These are phyloP conservation scores for Hortiboletus flavorubellus DNA, from an alignment of 768 basidiomycete species.

Conservation along the genomic window DNA sequence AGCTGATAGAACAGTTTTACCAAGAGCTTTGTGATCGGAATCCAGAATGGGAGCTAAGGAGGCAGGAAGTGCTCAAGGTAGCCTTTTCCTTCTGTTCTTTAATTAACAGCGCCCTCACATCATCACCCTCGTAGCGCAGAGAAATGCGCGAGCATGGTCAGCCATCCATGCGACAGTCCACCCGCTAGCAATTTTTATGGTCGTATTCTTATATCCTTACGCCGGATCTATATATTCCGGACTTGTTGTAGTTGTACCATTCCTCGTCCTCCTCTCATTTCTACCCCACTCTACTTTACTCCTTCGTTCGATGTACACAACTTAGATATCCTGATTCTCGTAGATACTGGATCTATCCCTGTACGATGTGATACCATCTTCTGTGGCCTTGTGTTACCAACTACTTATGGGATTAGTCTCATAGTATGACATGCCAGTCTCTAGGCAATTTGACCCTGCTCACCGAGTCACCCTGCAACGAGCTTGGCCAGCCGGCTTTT, in stretches of 20 bases:
- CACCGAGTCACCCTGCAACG: constrained; percentile 1
- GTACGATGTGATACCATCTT: constrained; percentile 15
- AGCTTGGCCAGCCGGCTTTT: constrained; percentile 54
- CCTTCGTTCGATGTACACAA: constrained; percentile 11
- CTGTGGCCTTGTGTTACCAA: background rate
- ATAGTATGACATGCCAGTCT: no score
- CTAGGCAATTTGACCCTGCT: background rate
- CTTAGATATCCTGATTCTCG: constrained; percentile 1
- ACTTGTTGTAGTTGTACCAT: constrained; percentile 22
- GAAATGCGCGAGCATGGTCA: constrained; percentile 29
- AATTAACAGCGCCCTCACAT: constrained; percentile 5
- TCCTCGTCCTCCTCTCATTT: constrained; percentile 5
- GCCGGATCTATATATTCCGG: constrained; percentile 16
- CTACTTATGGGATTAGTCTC: background rate
- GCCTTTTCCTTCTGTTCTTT: constrained; percentile 10
- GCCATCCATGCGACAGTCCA: constrained; percentile 18
- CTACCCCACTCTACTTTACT: background rate
- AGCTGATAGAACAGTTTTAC: constrained; percentile 52
- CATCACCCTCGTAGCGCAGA: constrained; percentile 21
- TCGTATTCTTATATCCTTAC: constrained; percentile 29
- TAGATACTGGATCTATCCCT: constrained; percentile 3
- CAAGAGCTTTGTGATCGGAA: constrained; percentile 51
- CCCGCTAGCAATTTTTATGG: constrained; percentile 24
- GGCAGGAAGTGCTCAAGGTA: constrained; percentile 50
- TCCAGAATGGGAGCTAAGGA: constrained; percentile 62